These are phyloP conservation scores for Lachnellula occidentalis DNA, from an alignment of 2,329 filamentous ascomycete species.

Conservation along the genomic window DNA sequence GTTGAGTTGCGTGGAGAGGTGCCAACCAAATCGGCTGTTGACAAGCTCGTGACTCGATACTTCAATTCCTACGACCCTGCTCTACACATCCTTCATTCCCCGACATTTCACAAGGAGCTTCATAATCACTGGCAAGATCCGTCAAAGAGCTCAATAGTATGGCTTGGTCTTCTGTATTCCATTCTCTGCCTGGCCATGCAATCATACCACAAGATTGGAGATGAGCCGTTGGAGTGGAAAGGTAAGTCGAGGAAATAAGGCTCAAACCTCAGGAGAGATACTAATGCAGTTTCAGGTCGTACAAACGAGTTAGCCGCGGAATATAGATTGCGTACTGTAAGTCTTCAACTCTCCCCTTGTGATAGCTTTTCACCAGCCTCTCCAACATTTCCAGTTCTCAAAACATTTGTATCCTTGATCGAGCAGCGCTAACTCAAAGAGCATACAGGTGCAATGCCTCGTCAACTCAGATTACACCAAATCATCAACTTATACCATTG, in stretches of 20 bases:
- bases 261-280: neutral
- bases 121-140: constrained; percentile 65
- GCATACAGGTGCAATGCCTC: constrained; percentile 56
- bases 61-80: constrained; percentile 75
- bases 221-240: constrained; percentile 73
- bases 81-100: constrained; percentile 73
- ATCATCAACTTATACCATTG: constrained; percentile 68
- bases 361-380: no score
- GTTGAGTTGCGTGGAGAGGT: constrained; percentile 73
- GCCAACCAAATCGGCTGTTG: constrained; percentile 75
- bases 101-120: constrained; percentile 75
- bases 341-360: no score
- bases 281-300: constrained; percentile 26
- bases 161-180: constrained; percentile 71
- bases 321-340: constrained; percentile 62
- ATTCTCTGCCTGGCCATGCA: constrained; percentile 73
- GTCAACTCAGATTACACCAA: constrained; percentile 72
- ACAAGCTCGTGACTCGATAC: constrained; percentile 80
- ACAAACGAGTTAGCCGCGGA: constrained; percentile 54
- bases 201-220: constrained; percentile 72
- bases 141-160: constrained; percentile 66
- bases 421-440: no score
- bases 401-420: no score
- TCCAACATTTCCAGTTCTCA: no score
- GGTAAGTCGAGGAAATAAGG: constrained; percentile 39